Evolutionary conservation across 768 basidiomycete genomes (phyloP).

Genomic region (Amanita molliuscula): DNA sequence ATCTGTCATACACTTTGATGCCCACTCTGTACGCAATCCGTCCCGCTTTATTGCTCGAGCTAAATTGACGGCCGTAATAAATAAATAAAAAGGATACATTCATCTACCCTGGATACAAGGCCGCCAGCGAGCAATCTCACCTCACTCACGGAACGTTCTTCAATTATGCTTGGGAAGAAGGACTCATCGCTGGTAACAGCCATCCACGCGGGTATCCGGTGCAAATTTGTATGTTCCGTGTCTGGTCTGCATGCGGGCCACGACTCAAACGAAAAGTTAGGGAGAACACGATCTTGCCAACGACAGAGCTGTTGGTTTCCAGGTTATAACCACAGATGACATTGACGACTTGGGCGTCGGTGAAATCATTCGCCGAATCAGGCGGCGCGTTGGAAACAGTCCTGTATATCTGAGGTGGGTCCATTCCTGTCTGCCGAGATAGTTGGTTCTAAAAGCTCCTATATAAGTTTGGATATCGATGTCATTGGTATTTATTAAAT

Average conservation of each 20-base stretch:
- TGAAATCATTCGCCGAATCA: conserved; percentile 63
- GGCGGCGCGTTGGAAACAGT: conserved; percentile 56
- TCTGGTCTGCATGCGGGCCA: background rate
- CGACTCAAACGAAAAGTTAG: conserved; percentile 19
- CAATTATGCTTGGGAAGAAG: conserved; percentile 63
- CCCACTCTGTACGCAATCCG: too few species aligned
- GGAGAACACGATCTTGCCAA: conserved; percentile 52
- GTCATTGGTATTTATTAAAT: too few species aligned
- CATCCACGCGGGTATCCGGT: conserved; percentile 81
- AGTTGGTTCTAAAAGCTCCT: background rate
- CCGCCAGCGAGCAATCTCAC: conserved; percentile 31
- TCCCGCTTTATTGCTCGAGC: conserved; percentile 45
- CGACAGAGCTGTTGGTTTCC: conserved; percentile 68
- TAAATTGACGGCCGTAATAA: conserved; percentile 57
- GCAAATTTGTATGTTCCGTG: conserved; percentile 39
- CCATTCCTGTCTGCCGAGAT: background rate
- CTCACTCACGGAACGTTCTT: conserved; percentile 77
- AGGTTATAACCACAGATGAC: conserved; percentile 71
- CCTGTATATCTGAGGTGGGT: conserved; percentile 22
- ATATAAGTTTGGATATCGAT: background rate
- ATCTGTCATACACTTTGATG: too few species aligned
- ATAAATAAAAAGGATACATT: conserved; percentile 4
- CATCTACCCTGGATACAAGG: conserved; percentile 45
- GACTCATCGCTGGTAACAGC: conserved; percentile 64
- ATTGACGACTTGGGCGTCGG: conserved; percentile 71